Base-by-base conservation (phyloP, 2,329 filamentous ascomycete genomes). In the Trichoderma sp. region DNA sequence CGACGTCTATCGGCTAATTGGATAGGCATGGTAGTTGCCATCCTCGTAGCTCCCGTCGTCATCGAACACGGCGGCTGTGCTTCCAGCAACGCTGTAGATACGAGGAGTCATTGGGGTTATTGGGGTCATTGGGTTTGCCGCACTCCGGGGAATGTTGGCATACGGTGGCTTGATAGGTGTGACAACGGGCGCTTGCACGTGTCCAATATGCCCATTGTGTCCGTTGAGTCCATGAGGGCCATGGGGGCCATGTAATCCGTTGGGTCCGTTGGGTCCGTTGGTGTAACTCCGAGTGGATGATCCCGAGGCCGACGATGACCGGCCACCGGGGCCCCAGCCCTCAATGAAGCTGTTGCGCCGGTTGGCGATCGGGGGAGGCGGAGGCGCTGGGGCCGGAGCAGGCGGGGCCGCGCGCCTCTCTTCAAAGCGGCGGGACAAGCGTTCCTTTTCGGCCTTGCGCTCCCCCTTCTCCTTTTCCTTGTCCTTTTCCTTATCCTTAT, bases 341-440 rank as follows among this genome's bases (percentile, higher is more conserved):
- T 81, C 80, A 30, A 80, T 78, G 76, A 79, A 81, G 78, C 79
- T 81, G 71, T 77, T 73, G 57, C 78, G 78, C 59, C 77, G 79
- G 73, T 74, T 74, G 62, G 73, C 55, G 59, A 13, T 71, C 69
- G 71, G 74, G 66, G 34, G 75, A 68, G 74, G 74, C 17, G 64
- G 65, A 30, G 58, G 65, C 11, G 50, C 62, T 50, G 62, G 62
- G 8, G 62, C 64, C 15, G 64, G 64, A 17, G 64, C 50, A 11
- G 64, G 65, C 55, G 68, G 58, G 17, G 70, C 62, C 62, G 76
- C 71, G 23, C 79, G 80, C 58, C 76, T 76, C 68, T 81, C 79
- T 36, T 81, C 81, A 73, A 83, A 82, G 32, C 81, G 80, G 69
- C 77, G 77, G 34, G 79, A 79, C 67, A 83, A 77, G 17, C 81